Evolutionary conservation across 257 asterid genomes (phyloP), one percentile per base, ranked within the genome.

Genomic region (Coffea canephora): DNA sequence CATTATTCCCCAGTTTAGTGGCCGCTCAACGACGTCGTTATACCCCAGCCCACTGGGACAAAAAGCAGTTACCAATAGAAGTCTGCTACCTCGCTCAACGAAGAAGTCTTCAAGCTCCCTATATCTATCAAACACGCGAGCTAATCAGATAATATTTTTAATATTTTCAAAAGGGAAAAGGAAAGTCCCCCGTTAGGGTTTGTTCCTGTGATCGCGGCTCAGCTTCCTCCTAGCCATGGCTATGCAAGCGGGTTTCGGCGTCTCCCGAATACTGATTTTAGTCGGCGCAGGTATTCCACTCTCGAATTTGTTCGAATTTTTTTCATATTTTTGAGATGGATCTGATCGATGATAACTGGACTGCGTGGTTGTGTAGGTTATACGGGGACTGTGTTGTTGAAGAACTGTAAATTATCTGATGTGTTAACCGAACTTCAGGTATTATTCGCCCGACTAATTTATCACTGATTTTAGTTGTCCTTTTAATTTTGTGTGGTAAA

Each of bases 401-500:
- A 80, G 78, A 86, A 82, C 69, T 87, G 89, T 5, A 86, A 86
- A 82, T 78, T 87, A 54, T 84, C 88, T 14, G 88, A 84, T 45
- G 69, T 87, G 46, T 52, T 87, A 61, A 74, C 81, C 31, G 90
- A 87, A 65, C 79, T 87, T 81, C 89, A 83, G 87, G 90, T 87
- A 75, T 39, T 39, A 72, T 18, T 34, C 59, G 3, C 15, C 10
- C 59, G n/a, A 66, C 11, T 64, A 65, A 49, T 50, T 3, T 12
- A 45, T 25, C 57, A 48, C 11, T 61, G 9, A 23, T 46, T 50
- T 78, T 75, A 69, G 74, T 45, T 77, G 39, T 59, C 64, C 25
- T 66, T 46, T 7, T 77, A 23, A 52, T 7, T 18, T 27, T n/a
- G 34, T 8, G 8, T 43, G 18, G 43, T 55, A 39, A 39, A 43